Evolutionary conservation across 495 filamentous ascomycete genomes (phyloP).

Genomic region (Mytilinidion resinicola): DNA sequence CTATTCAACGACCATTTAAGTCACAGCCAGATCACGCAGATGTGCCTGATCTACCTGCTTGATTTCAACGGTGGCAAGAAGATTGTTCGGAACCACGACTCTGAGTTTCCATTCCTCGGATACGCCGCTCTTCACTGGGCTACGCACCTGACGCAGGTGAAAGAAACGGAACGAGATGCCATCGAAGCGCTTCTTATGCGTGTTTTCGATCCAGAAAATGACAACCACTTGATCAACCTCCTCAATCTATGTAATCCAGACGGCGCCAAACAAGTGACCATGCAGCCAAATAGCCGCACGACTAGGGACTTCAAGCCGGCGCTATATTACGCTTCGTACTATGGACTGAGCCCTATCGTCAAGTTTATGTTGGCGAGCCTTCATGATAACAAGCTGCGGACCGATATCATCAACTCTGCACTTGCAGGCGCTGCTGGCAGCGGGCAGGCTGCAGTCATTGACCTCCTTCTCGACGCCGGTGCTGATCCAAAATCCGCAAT

Average conservation of each 20-base stretch:
- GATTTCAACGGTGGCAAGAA: conserved; percentile 7
- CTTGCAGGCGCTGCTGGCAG: too few species aligned
- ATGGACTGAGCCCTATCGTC: conserved; percentile 1
- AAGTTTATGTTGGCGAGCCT: too few species aligned
- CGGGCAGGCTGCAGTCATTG: too few species aligned
- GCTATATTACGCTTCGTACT: neutral
- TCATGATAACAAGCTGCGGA: too few species aligned
- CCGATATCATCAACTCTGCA: too few species aligned
- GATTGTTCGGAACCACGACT: neutral
- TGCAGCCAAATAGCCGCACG: neutral
- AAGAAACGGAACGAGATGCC: neutral
- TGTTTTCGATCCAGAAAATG: conserved; percentile 4
- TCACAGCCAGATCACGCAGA: neutral
- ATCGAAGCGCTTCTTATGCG: conserved; percentile 4
- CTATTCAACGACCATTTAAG: neutral
- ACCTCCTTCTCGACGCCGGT: neutral
- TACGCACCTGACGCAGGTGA: neutral
- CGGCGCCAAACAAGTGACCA: too few species aligned
- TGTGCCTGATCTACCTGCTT: conserved; percentile 3
- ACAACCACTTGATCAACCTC: too few species aligned
- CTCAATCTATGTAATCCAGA: too few species aligned
- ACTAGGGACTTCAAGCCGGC: neutral
- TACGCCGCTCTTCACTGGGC: neutral
- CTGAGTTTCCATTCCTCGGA: neutral
- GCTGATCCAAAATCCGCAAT: neutral